Base-by-base conservation (phyloP, 805 yeast species). In the Pichia paraexigua region DNA sequence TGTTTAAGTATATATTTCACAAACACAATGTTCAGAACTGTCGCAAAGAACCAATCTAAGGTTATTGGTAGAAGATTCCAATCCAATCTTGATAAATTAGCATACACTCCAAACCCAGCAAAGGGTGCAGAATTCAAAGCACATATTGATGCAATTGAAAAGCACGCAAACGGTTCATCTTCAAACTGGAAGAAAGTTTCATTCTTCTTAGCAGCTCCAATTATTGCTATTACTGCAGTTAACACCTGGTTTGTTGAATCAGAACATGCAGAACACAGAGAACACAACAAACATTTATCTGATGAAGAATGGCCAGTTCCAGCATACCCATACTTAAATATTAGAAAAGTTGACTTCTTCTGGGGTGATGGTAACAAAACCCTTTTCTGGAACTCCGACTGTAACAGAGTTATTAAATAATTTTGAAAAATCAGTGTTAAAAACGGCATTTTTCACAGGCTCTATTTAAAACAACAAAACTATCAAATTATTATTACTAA, bases 341-440 rank as follows among this genome's bases (percentile, higher is more conserved):
- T 90, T 63, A 88, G 98, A 82, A 68, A 70, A 67, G 84, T 82
- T 71, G 83, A 86, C 68, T 92, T 80, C 80, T 92, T 90, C 85
- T 94, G 98, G 98, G 99, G 99, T 68, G 92, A 94, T 68, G 98
- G 99, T 69, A 96, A 91, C 78, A 83, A 87, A 80, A 89, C 98
- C 57, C 75, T 85, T 68, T 94, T 94, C 86, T 94, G 99, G 99
- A 89, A 89, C 78, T 78, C 87, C 49, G 86, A 81, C 64, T 79
- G 87, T 67, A 92, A 92, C 87, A 88, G 96, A 80, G 87, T 87
- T 77, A 72, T 85, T 64, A 75, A 50, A 47, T 51, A 58, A 41
- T 25, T 47, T 25, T 21, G 49, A 35, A 35, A n/a, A 6, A 4
- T 35, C 39, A n/a, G 17, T 9, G n/a, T 35, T 20, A 35, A 35